Conservation (phyloP, 495 filamentous ascomycete species). For the Talaromyces stipitatus region DNA sequence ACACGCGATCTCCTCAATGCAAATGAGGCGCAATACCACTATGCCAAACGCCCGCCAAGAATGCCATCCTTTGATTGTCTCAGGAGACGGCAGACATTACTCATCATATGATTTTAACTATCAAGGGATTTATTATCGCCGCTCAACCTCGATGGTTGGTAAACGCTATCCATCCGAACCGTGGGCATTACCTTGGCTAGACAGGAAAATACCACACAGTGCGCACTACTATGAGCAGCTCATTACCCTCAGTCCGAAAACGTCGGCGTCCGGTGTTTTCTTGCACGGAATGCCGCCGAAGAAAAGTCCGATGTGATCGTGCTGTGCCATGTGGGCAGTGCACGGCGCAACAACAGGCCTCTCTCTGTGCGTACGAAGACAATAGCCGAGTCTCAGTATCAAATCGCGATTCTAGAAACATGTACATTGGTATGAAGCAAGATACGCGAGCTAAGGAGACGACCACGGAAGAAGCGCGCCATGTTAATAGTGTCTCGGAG, state of each 20-base stretch:
- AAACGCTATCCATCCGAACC: background rate
- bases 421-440: background rate
- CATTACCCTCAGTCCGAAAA: conserved; percentile 3
- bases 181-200: background rate
- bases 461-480: background rate
- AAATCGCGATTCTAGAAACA: background rate
- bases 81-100: no score
- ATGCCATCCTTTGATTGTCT: no score
- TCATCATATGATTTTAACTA: no score
- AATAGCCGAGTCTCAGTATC: background rate
- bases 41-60: background rate
- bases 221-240: background rate
- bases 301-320: conserved; percentile 18
- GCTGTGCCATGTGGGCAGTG: conserved; percentile 13
- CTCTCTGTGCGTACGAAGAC: conserved; percentile 28
- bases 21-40: background rate
- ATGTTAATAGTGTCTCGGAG: background rate
- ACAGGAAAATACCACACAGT: no score
- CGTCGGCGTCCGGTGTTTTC: conserved; percentile 14
- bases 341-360: conserved; percentile 8
- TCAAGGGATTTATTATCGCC: no score
- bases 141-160: background rate
- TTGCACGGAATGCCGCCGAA: conserved; percentile 15
- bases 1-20: background rate
- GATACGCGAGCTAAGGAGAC: background rate